Evolutionary conservation across 805 yeast species (phyloP), one percentile per base, ranked within the genome.

Genomic region (Trichomonascus vanleenenianus): DNA sequence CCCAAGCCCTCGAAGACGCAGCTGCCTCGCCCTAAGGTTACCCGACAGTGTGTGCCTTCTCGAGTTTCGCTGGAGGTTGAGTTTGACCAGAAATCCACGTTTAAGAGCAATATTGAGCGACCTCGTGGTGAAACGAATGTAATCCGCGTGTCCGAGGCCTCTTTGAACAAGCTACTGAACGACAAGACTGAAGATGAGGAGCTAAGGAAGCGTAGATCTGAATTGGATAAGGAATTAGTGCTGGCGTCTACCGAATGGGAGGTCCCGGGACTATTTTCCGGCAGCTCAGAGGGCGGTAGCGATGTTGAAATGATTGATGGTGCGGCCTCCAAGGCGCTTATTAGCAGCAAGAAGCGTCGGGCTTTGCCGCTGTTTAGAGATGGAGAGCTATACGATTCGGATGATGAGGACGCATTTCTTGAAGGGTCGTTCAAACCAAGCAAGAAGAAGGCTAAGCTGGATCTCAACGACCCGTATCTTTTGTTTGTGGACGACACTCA

Each of bases 401-500:
- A 60, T 9, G 65, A 59, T 14, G 91, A 84, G 55, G 84, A 80
- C 22, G 70, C 75, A 50, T 73, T 93, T n/a, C 75, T 89, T 43
- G 82, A 84, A 35, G 97, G 96, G 1, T 72, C 69, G 19, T 43
- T 68, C 60, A 43, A 48, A 22, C 46, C 54, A 3, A 44, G 53
- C 12, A 38, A 39, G 3, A 57, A 53, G 31, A 44, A 51, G 43
- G 58, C 63, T 16, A 72, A 71, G 51, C 64, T 93, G 38, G 95
- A 91, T 62, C 74, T 88, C 81, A 93, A 89, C 59, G 99, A 93
- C 62, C 85, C 93, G 11, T 73, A 81, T 44, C 65, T 93, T 47
- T 63, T 91, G 35, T 81, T 93, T 51, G 75, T 80, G 19, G 75
- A 78, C 9, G 72, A 73, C 46, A 49, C 47, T 30, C 41, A 44